Evolutionary conservation across 139 green algal species (phyloP).

Genomic region (Volvox reticuliferus): DNA sequence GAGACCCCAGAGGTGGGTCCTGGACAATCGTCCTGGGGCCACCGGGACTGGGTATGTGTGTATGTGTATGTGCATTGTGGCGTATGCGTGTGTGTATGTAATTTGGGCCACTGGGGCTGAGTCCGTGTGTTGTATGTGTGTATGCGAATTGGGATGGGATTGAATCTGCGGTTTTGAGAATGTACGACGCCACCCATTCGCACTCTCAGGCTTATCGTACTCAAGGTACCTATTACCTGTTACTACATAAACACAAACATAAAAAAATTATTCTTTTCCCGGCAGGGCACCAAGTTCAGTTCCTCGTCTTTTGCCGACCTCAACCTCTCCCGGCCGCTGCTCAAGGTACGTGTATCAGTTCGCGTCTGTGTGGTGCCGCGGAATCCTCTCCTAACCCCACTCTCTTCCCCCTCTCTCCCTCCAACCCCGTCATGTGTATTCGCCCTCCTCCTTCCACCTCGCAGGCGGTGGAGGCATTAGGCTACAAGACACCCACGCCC

Average conservation of each 20-base stretch:
- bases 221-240: too few species aligned
- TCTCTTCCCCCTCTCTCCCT: neutral
- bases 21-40: too few species aligned
- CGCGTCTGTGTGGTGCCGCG: too few species aligned
- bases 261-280: too few species aligned
- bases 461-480: conserved; percentile 73
- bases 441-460: neutral
- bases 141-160: conserved; percentile 61
- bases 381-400: neutral
- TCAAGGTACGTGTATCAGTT: conserved; percentile 74
- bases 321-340: conserved; percentile 90
- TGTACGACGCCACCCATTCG: too few species aligned
- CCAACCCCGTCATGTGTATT: neutral
- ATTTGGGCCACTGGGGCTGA: too few species aligned
- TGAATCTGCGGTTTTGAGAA: conserved; percentile 54
- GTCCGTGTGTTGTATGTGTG: neutral
- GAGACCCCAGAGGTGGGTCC: conserved; percentile 38
- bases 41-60: neutral
- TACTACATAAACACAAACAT: too few species aligned
- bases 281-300: conserved; percentile 73
- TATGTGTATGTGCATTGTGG: neutral
- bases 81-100: neutral
- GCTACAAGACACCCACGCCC: conserved; percentile 92
- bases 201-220: too few species aligned
- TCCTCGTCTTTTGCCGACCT: conserved; percentile 89